Base-by-base conservation (phyloP, 345 rosid genomes). In the Barbarea vulgaris region DNA sequence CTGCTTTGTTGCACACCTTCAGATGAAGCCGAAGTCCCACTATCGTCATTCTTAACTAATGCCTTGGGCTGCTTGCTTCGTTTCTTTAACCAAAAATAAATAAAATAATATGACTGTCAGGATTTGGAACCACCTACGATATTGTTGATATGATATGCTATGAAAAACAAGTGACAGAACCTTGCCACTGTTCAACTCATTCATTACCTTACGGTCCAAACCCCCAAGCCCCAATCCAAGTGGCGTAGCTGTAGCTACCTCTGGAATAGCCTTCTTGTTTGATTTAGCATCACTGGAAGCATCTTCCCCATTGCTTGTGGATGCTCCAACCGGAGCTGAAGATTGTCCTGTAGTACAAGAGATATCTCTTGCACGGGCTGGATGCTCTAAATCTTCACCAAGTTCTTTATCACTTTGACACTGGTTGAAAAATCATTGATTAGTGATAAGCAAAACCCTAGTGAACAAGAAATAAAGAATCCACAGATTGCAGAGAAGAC, bases 221-320 rank as follows among this genome's bases (percentile, higher is more conserved):
- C 88, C 73, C 30, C 93, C 96, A 68, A 90, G 75, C 67, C 97
- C 98, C 82, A 95, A 83, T 64, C 99, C 99, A 79, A 90, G 88
- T 28, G 99, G 98, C 12, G 75, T 82, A 65, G 83, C 57, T 54
- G 83, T 77, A 39, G 80, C 64, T 72, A 60, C 75, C 39, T 82
- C 84, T 37, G 67, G 31, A 79, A 47, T 41, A 73, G 80, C 84
- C 70, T 71, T 75, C 77, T 79, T 83, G 64, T 82, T 42, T 65
- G 83, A 78, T 73, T 81, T 83, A 11, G 72, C 39, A 75, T 70
- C 73, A 72, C 75, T 57, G 30, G 82, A 64, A 42, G 79, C 64
- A 60, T 55, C 85, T 80, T 85, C 87, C 41, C 62, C 68, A 70
- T 81, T 84, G 53, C 64, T 55, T 42, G 59, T 15, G 42, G 79